Evolutionary conservation across 352 stramenopile genomes (phyloP).

Genomic region (Phytophthora sojae): DNA sequence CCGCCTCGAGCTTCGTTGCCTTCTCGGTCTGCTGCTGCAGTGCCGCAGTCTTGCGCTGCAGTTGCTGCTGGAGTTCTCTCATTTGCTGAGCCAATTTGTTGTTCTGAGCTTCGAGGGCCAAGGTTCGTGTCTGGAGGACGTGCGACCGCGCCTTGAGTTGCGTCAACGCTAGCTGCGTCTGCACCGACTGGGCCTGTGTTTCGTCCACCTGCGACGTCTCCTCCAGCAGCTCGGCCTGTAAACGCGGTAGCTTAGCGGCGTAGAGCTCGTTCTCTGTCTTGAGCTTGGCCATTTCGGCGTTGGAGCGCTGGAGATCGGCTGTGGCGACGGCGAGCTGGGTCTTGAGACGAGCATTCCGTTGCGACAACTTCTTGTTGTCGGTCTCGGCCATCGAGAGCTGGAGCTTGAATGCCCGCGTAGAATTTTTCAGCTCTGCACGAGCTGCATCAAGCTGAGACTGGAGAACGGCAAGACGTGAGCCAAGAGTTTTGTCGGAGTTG

Average conservation of each 20-base stretch:
- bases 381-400: conserved; percentile 46
- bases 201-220: conserved; percentile 59
- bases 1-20: conserved; percentile 36
- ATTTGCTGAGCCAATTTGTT: conserved; percentile 43
- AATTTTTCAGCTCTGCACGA: conserved; percentile 23
- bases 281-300: conserved; percentile 46
- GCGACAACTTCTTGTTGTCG: conserved; percentile 50
- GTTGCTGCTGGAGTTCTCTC: conserved; percentile 41
- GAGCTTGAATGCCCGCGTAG: conserved; percentile 33
- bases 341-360: conserved; percentile 54
- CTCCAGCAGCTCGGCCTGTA: conserved; percentile 58
- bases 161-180: conserved; percentile 47
- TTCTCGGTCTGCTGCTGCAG: conserved; percentile 48
- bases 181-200: conserved; percentile 50
- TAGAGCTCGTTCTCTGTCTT: conserved; percentile 66
- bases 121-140: conserved; percentile 52
- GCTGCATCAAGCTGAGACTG: conserved; percentile 26
- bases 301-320: conserved; percentile 48
- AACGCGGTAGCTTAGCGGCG: conserved; percentile 47
- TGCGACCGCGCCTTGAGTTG: conserved; percentile 55
- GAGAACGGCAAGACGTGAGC: conserved; percentile 15
- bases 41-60: conserved; percentile 32
- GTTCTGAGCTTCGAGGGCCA: conserved; percentile 37
- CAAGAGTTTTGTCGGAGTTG: neutral
- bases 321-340: conserved; percentile 38